phyloP scores from a whole-genome alignment of 2,329 filamentous ascomycete genomes.

The Aureobasidium sp. region DNA sequence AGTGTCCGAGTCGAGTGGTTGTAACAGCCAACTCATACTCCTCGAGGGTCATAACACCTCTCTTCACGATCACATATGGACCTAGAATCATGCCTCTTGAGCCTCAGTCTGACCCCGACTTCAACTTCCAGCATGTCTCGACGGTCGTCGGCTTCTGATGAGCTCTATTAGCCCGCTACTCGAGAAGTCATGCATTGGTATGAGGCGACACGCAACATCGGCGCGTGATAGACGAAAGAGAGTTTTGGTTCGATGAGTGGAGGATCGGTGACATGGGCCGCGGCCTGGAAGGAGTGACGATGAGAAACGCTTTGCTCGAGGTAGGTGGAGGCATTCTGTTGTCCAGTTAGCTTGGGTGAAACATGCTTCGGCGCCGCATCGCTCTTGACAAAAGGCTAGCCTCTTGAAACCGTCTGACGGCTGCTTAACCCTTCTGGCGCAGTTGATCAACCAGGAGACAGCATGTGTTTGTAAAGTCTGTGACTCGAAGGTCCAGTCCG shows the following conservation, averaged over 20 bases:
- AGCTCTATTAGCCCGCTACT: not conserved
- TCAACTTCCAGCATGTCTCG: not conserved
- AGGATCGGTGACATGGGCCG: not conserved
- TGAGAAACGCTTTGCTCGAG: not conserved
- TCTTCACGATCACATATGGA: not conserved
- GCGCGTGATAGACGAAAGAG: not conserved
- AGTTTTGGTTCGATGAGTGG: not conserved
- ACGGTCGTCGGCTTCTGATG: not conserved
- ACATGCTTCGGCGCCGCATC: not conserved
- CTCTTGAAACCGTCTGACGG: not conserved
- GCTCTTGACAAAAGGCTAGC: not conserved
- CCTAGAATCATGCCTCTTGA: not conserved
- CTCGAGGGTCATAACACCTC: not conserved
- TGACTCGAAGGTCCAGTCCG: not conserved
- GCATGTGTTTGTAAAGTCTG: not conserved
- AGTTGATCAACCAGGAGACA: not conserved
- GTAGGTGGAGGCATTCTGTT: not conserved
- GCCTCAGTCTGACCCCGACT: not conserved
- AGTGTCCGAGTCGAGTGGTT: not conserved
- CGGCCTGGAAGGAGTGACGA: not conserved
- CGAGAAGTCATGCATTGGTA: not conserved
- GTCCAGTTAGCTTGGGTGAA: not conserved
- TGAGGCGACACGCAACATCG: not conserved
- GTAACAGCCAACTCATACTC: not conserved
- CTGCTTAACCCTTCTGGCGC: not conserved